These are phyloP conservation scores for Zelopaecilomyces penicillatus DNA, from an alignment of 2,329 filamentous ascomycete genomes.

Conservation along the genomic window DNA sequence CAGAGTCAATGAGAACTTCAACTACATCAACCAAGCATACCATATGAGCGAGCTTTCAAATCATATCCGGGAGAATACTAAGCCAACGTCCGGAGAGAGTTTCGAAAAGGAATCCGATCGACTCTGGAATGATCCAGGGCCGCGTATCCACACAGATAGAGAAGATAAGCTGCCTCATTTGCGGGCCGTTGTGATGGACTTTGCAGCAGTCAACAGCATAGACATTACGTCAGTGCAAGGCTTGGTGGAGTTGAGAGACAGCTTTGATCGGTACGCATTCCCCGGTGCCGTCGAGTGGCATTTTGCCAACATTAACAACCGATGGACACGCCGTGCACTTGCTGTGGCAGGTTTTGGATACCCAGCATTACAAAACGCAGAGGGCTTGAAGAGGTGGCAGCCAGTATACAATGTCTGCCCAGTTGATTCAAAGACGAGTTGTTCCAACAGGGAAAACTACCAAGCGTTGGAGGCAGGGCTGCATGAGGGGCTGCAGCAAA, in stretches of 20 bases:
- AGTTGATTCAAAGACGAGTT: slow-evolving; percentile 11
- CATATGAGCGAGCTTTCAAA: slow-evolving; percentile 35
- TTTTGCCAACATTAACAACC: slow-evolving; percentile 45
- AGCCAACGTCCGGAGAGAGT: slow-evolving; percentile 29
- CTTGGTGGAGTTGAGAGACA: slow-evolving; percentile 45
- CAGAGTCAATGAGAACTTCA: slow-evolving; percentile 43
- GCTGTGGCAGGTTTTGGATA: slow-evolving; percentile 48
- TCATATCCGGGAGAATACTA: slow-evolving; percentile 32
- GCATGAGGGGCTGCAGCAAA: neutral
- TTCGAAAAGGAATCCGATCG: slow-evolving; percentile 33
- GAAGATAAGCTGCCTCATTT: slow-evolving; percentile 35
- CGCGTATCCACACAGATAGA: slow-evolving; percentile 17
- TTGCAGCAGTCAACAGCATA: slow-evolving; percentile 46
- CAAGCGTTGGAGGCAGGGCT: neutral
- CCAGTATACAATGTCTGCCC: slow-evolving; percentile 26
- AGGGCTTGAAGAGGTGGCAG: slow-evolving; percentile 21
- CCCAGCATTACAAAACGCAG: slow-evolving; percentile 21
- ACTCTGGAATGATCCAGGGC: slow-evolving; percentile 47
- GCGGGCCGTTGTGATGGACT: slow-evolving; percentile 49
- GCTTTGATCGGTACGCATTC: slow-evolving; percentile 43
- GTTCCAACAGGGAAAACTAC: neutral
- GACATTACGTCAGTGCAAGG: slow-evolving; percentile 51
- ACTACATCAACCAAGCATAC: slow-evolving; percentile 42
- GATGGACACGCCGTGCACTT: slow-evolving; percentile 50
- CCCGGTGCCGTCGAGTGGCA: slow-evolving; percentile 43